Percentiles rank a stretch among this genome's conserved stretches.
These are phyloP conservation scores for Phytophthora sansomeana DNA, from an alignment of 352 stramenopile genomes.

Conservation along the genomic window DNA sequence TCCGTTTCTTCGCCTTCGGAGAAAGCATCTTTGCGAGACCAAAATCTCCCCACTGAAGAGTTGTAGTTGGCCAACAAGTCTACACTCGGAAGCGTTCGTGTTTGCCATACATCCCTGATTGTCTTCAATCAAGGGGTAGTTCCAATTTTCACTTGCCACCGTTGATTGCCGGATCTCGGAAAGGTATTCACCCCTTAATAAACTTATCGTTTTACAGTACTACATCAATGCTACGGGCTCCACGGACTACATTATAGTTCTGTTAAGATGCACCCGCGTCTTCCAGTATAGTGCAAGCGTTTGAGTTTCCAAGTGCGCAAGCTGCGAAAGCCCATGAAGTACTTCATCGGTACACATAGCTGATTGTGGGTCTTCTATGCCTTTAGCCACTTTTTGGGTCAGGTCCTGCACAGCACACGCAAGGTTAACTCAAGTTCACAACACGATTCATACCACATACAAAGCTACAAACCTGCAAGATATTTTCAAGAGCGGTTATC, in stretches of 20 bases:
- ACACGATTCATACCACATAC: not conserved
- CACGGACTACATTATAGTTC: slow-evolving; percentile 44
- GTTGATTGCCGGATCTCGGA: not conserved
- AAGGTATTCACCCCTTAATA: not conserved
- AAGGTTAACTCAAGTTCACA: not conserved
- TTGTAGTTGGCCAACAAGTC: slow-evolving; percentile 34
- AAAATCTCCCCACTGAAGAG: slow-evolving; percentile 70
- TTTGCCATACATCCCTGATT: too few species aligned
- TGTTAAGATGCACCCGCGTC: slow-evolving; percentile 49
- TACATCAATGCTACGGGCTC: not conserved
- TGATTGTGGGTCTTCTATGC: slow-evolving; percentile 38
- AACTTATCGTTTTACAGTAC: not conserved
- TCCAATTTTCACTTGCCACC: slow-evolving; percentile 2
- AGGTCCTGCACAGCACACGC: slow-evolving; percentile 37
- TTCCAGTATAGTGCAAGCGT: slow-evolving; percentile 69
- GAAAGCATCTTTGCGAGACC: slow-evolving; percentile 69
- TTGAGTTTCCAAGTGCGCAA: slow-evolving; percentile 52
- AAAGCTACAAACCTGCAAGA: slow-evolving; percentile 32
- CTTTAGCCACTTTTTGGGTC: slow-evolving; percentile 36
- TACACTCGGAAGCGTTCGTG: not conserved
- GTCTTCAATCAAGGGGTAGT: too few species aligned
- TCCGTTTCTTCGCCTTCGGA: slow-evolving; percentile 75
- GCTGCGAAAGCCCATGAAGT: slow-evolving; percentile 45
- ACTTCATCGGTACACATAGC: slow-evolving; percentile 59
- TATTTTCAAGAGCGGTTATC: slow-evolving; percentile 34